Base-by-base conservation (phyloP, 306 rosid species). In the Nissolia schottii region DNA sequence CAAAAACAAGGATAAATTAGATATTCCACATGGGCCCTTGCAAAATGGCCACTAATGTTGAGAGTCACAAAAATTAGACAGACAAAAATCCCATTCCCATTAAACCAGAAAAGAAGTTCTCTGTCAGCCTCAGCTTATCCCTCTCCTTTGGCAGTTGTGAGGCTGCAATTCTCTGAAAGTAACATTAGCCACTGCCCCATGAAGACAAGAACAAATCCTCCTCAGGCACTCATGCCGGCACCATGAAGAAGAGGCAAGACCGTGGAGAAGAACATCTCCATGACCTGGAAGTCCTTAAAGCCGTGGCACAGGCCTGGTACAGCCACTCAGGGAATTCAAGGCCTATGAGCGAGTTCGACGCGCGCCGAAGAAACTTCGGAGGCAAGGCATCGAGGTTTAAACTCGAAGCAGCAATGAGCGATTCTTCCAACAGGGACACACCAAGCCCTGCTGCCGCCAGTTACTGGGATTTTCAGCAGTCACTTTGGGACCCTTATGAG, bases 401-500 rank as follows among this genome's bases (percentile, higher is more conserved):
- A 82, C 81, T 85, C 0, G 89, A 95, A 66, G 88, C 88, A 66
- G 88, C 88, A 14, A 45, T 79, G 58, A 20, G 37, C 7, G 67
- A 69, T 28, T 22, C 76, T 12, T 43, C 81, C 16, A 19, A 51
- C 14, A 12, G 4, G n/a, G 54, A 29, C 38, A 38, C 6, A 5
- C 23, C 64, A 43, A 27, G 22, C 24, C 6, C 29, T 43, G 62
- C n/a, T n/a, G n/a, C n/a, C n/a, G n/a, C 72, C 41, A 34, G 35
- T 76, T 43, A 31, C 37, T 85, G 99, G 97, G 89, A 95, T 43
- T 91, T 95, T 71, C 67, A 76, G 29, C 88, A 91, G 15, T 95
- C 97, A 8, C 92, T 91, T 27, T 91, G 96, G 90, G 96, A 95
- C 45, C 87, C 96, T 8, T 95, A 89, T 79, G 99, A 95, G 84